phyloP scores from a whole-genome alignment of 257 asterid genomes.

The Phtheirospermum japonicum region DNA sequence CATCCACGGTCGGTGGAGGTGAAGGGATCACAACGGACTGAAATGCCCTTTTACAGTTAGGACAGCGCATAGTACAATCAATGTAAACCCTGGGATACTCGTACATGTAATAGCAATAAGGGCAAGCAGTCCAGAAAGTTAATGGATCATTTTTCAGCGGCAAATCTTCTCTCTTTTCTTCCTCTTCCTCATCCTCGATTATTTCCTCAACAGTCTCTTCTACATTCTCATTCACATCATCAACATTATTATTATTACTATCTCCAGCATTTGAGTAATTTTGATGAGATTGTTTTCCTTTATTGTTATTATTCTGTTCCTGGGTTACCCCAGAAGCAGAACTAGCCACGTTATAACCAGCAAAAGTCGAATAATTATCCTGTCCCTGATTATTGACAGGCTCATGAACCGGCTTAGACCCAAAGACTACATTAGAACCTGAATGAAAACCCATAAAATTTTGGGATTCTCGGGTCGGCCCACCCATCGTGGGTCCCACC shows the following conservation, averaged over 20 bases:
- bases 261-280: conserved; percentile 20
- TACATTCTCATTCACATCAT: conserved; percentile 14
- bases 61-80: conserved; percentile 61
- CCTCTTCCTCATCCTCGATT: conserved; percentile 16
- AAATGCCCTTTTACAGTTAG: conserved; percentile 62
- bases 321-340: conserved; percentile 24
- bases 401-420: conserved; percentile 24
- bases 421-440: conserved; percentile 28
- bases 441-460: conserved; percentile 24
- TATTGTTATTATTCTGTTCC: conserved; percentile 13
- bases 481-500: conserved; percentile 22
- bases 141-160: conserved; percentile 23
- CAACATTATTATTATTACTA: not conserved
- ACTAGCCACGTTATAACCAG: conserved; percentile 21
- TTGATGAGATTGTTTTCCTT: conserved; percentile 18
- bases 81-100: conserved; percentile 48
- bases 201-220: not conserved
- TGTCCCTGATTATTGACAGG: conserved; percentile 26
- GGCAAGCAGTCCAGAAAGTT: conserved; percentile 74
- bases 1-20: conserved; percentile 54
- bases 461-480: conserved; percentile 28
- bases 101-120: conserved; percentile 71
- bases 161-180: conserved; percentile 29
- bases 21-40: conserved; percentile 57
- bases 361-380: conserved; percentile 20